phyloP scores from a whole-genome alignment of 1,139 yeast genomes.

The Geotrichum cucujoidarum region DNA sequence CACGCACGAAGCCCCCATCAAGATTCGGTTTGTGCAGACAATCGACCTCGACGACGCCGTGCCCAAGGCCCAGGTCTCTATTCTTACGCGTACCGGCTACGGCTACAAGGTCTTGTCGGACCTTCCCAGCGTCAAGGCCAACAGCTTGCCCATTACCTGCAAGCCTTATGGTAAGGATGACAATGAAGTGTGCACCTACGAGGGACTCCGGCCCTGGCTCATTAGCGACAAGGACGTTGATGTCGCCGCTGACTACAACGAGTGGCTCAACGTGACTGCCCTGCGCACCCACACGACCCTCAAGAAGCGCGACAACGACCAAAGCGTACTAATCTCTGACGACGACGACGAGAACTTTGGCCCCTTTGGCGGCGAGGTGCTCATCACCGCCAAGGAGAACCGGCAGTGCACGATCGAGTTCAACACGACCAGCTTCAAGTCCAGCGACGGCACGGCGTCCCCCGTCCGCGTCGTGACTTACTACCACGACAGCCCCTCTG shows the following conservation, averaged over 20 bases:
- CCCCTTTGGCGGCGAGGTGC: conserved; percentile 59
- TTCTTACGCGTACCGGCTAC: conserved; percentile 51
- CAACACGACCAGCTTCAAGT: conserved; percentile 43
- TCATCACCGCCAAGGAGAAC: conserved; percentile 54
- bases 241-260: conserved; percentile 36
- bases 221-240: conserved; percentile 38
- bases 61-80: conserved; percentile 41
- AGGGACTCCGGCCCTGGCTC: conserved; percentile 51
- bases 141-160: conserved; percentile 39
- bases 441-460: conserved; percentile 36
- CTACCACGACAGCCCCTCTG: conserved; percentile 38
- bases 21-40: conserved; percentile 60
- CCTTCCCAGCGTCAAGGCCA: conserved; percentile 56
- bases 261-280: conserved; percentile 48
- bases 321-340: conserved; percentile 2
- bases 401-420: conserved; percentile 60
- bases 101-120: conserved; percentile 46
- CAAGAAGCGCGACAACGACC: conserved; percentile 1
- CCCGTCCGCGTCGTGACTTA: conserved; percentile 62
- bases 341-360: conserved; percentile 41
- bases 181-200: conserved; percentile 54
- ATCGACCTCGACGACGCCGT: conserved; percentile 41
- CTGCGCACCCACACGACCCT: conserved; percentile 25
- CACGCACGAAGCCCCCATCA: conserved; percentile 56
- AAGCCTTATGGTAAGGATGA: conserved; percentile 31